These are phyloP conservation scores for Tolypocladium inflatum DNA, from an alignment of 2,329 filamentous ascomycete genomes.

Conservation along the genomic window DNA sequence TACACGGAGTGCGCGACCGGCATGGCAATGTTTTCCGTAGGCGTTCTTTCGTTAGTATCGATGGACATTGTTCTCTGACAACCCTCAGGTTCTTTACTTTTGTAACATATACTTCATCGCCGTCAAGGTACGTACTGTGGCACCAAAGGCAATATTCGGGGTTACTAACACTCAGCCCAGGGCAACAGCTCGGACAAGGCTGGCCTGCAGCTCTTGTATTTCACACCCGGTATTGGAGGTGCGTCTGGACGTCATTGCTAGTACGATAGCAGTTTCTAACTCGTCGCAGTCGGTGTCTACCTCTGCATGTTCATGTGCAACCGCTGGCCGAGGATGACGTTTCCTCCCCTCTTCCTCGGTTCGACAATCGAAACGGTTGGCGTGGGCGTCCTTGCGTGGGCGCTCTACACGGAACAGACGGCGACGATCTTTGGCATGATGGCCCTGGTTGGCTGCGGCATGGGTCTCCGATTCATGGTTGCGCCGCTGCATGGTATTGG, in stretches of 20 bases:
- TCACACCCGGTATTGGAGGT: constrained; percentile 53
- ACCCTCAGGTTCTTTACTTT: constrained; percentile 51
- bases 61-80: not conserved
- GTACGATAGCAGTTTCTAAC: not conserved
- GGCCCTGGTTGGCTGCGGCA: constrained; percentile 52
- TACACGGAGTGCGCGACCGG: constrained; percentile 52
- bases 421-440: constrained; percentile 56
- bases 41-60: constrained; percentile 1
- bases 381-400: constrained; percentile 47
- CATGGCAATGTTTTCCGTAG: constrained; percentile 39
- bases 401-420: constrained; percentile 37
- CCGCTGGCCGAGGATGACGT: constrained; percentile 50
- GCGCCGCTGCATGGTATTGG: constrained; percentile 53
- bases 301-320: constrained; percentile 51
- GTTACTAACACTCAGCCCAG: constrained; percentile 14
- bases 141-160: not conserved
- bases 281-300: constrained; percentile 40
- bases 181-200: constrained; percentile 39
- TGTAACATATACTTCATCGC: constrained; percentile 59
- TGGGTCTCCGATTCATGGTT: constrained; percentile 57
- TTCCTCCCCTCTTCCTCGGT: constrained; percentile 46
- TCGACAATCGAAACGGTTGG: constrained; percentile 47
- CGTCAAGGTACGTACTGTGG: constrained; percentile 28
- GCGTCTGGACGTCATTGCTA: constrained; percentile 4
- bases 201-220: constrained; percentile 51